Base-by-base conservation (phyloP, 768 basidiomycete genomes). In the Amanita exitialis region DNA sequence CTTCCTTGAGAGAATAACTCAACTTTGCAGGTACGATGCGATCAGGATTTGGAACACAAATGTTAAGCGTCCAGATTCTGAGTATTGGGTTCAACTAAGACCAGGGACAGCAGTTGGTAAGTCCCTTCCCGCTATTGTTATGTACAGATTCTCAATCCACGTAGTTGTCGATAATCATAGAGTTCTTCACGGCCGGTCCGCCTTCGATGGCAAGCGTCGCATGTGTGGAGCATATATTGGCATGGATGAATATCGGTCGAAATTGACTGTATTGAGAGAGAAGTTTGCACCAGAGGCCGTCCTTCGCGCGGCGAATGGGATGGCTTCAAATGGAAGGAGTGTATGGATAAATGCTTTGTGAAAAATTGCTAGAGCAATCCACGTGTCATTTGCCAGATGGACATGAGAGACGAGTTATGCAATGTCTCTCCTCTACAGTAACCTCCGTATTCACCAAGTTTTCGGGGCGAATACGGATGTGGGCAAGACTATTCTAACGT, bases 141-240 rank as follows among this genome's bases (percentile, higher is more conserved):
- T 15, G 5, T 34, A 1, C 21, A 38, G 12, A 37, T 6, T 27
- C 23, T 48, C 13, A 38, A 15, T 38, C 9, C 35, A 7, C 15
- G 20, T 59, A 90, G 90, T 92, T 18, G 74, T 95, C 45, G 86
- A 98, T 65, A 97, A 98, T 62, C 87, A 95, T 66, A 80, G 95
- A 18, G 90, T 97, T 10, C 71, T 98, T 44, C 95, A 97, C 58
- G 95, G 95, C 10, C 83, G 95, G n/a, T 90, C 92, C 0, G 78
- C 83, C 1, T 98, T 96, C 62, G 75, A 79, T 10, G 95, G 95
- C 9, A 79, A 80, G 64, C 79, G 95, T 3, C 78, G 89, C 1
- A 90, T 99, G 82, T 97, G 95, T 60, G 95, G 95, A 2, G 96
- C 95, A 0, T 99, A 99, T 63, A 78, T 97, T 52, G 89, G 90